These are phyloP conservation scores for Didymellaceae sp. DNA, from an alignment of 2,329 filamentous ascomycete genomes.

Conservation along the genomic window DNA sequence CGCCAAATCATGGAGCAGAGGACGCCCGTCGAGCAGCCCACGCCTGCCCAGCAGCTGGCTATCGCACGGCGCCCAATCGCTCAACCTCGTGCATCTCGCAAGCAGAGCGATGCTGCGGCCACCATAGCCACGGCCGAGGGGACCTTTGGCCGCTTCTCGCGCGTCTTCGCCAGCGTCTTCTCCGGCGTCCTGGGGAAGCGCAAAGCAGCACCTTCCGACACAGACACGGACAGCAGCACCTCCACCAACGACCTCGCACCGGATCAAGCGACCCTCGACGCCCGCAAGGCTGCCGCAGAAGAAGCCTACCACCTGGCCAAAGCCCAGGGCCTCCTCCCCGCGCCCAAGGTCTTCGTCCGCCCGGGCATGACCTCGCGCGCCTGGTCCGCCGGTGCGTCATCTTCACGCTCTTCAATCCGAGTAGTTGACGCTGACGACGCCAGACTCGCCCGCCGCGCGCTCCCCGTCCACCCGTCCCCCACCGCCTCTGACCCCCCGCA, in stretches of 20 bases:
- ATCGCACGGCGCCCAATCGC: neutral
- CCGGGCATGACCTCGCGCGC: conserved; percentile 24
- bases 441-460: neutral
- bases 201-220: conserved; percentile 38
- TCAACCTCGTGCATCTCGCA: neutral
- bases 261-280: conserved; percentile 27
- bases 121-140: conserved; percentile 24
- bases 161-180: conserved; percentile 35
- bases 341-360: conserved; percentile 41
- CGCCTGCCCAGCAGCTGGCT: neutral
- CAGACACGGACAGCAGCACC: neutral
- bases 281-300: conserved; percentile 40
- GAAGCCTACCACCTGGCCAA: conserved; percentile 43
- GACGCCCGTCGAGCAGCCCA: neutral
- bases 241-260: conserved; percentile 3
- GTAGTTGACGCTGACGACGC: neutral
- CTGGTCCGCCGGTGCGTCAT: conserved; percentile 11
- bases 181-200: conserved; percentile 40
- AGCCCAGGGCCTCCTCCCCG: conserved; percentile 41
- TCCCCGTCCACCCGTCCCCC: neutral
- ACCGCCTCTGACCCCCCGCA: conserved; percentile 27
- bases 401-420: neutral
- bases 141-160: conserved; percentile 38
- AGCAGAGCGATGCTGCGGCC: conserved; percentile 6
- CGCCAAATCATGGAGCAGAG: neutral